Base-by-base conservation (phyloP, 1,284 basidiomycete species). In the Somion occarium region DNA sequence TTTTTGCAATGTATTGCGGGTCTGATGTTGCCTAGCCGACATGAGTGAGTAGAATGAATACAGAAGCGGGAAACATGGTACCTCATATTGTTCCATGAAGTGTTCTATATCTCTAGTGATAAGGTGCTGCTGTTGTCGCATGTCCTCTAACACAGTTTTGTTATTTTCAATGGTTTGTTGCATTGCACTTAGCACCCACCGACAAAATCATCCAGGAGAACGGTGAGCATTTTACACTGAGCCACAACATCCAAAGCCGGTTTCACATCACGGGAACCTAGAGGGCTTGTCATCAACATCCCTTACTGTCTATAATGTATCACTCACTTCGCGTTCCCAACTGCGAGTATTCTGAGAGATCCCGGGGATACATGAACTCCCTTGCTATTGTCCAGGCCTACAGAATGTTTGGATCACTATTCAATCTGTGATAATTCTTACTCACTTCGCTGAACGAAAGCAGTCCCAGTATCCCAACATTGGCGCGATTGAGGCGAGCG, bases 351-450 rank as follows among this genome's bases (percentile, higher is more conserved):
- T 72, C 66, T 34, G 64, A 69, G 48, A 88, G 72, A 59, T 82
- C 74, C 51, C 72, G 71, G 12, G 86, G 85, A 34, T 73, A 73
- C 22, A 89, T 62, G 59, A 77, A 83, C 5, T 75, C 73, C 1
- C 73, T 75, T 1, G 80, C 78, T 42, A 79, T 61, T 37, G 65
- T 72, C 86, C 86, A 88, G 30, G 85, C 83, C 86, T 88, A 51
- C 26, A 37, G 15, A 22, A 38, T 44, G 44, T 25, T n/a, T 49
- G 37, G 47, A 7, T 34, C 30, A 13, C 19, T 42, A 52, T 30
- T 38, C 37, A 46, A 22, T 23, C 18, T 25, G 5, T 34, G 13
- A 39, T 5, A 42, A 34, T 48, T 46, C 47, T 50, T 22, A 61
- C 70, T 45, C 59, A 84, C 85, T 66, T 83, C 73, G 56, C 82